Base-by-base conservation (phyloP, 192 early-diverging fungal species). In the Cladochytrium replicatum region DNA sequence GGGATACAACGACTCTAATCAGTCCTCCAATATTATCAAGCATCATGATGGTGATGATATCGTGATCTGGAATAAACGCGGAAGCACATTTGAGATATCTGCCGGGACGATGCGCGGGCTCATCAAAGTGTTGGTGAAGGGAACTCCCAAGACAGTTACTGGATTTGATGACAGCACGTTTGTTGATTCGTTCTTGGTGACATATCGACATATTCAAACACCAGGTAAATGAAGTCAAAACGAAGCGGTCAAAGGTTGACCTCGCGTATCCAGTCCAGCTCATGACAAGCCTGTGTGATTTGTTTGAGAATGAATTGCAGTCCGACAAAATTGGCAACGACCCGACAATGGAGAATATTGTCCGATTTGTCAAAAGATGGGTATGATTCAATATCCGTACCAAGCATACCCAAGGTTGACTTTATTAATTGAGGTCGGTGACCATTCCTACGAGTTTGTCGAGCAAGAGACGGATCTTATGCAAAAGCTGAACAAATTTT, bases 291-390 rank as follows among this genome's bases (percentile, higher is more conserved):
- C 23, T 19, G n/a, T 54, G 25, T 24, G 23, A 26, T 28, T 5
- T 15, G 29, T 30, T 43, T 23, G 46, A 6, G 28, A 30, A 37
- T 15, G n/a, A n/a, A n/a, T n/a, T n/a, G n/a, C n/a, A n/a, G n/a
- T n/a, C n/a, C n/a, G 17, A 6, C 19, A 28, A 7, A 24, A 21
- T 3, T 13, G 8, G 19, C 11, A 17, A 9, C 6, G 38, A 39
- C 2, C 31, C 38, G 21, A 58, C 2, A 17, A 45, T 58, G 55
- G 53, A 44, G 30, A 38, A 46, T 34, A 48, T 61, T 7, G 61
- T 62, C 21, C 52, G 52, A n/a, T 31, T 64, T 11, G 41, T 64
- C 7, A 64, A 64, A 40, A 49, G 48, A 64, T 64, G 61, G 61
- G 61, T 64, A 32, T 29, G 43, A 37, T 7, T 9, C 5, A 31